Base-by-base conservation (phyloP, 2,329 filamentous ascomycete species). In the Macrophomina phaseolina region DNA sequence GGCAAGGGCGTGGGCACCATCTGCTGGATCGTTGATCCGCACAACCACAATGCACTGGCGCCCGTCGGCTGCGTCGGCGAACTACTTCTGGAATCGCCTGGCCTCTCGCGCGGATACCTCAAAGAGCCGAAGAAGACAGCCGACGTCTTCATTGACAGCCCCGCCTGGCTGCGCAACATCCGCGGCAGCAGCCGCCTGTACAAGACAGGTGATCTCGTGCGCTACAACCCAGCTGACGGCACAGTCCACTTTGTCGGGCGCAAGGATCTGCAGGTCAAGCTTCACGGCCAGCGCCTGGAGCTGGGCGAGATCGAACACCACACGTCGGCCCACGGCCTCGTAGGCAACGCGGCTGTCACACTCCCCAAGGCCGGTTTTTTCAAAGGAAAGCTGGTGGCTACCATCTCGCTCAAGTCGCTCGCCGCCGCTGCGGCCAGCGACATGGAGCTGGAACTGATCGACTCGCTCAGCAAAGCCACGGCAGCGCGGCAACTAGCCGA, bases 41-140 rank as follows among this genome's bases (percentile, higher is more conserved):
- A 58, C 38, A 32, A 58, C 36, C 71, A 71, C 18, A 71, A 77
- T 42, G 72, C 72, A 6, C 68, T 77, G 30, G 72, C 75, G 40
- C 75, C 76, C 0, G 76, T 77, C n/a, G 75, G 76, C 1, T 74
- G 74, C 61, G 75, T 74, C 38, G 76, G 76, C n/a, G 76, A 78
- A 52, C 58, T 78, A 7, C 69, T 77, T 6, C 72, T 78, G n/a
- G 76, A 77, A 69, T 75, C 75, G 0, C 76, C 75, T 0, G 74
- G 75, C 4, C 69, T 78, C 5, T 75, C 72, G 45, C 70, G 75
- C 18, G 76, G 76, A 2, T 78, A 78, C 65, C 69, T 78, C n/a
- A 76, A 75, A 18, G 69, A 74, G 67, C 40, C 71, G 1, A 71
- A 75, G 61, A 76, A 77, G 65, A 77, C 75, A 3, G 69, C 69